Evolutionary conservation across 441 rosid genomes (phyloP), one percentile per base, ranked within the genome.

Genomic region (Biscutella laevigata): DNA sequence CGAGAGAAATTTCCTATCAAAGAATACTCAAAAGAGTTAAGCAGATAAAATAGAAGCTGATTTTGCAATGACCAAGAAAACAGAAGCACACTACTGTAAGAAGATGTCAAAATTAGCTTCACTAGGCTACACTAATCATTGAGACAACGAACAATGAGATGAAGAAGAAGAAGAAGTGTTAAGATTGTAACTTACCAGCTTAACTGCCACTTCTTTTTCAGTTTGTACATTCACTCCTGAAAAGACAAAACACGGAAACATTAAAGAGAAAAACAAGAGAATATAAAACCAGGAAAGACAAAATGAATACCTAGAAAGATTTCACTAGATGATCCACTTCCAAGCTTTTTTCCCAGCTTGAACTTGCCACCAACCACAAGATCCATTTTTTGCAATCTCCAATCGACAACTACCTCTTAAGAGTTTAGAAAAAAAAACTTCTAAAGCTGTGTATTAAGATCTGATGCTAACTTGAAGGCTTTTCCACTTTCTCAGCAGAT

Each of bases 251-350:
- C 15, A 2, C 15, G 35, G 12, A 13, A 15, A n/a, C n/a, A n/a
- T n/a, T n/a, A 1, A 27, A 24, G n/a, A n/a, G n/a, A n/a, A n/a
- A n/a, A n/a, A n/a, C 9, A 8, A 10, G 3, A 24, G 12, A n/a
- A 32, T 14, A 53, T 0, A 6, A 13, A 15, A 2, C 35, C 25
- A 4, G 8, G 4, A 33, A 10, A 4, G 0, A 3, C 54, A 50
- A 22, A 12, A 0, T 27, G 5, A 57, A 19, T 38, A 90, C 98
- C 98, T 36, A 87, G 78, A 68, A 57, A 83, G 30, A 90, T 82
- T 76, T 89, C 95, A 35, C 97, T 95, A 62, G 82, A 89, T 41
- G 97, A 89, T 69, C 97, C 97, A 61, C 95, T 82, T 59, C 97
- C 97, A 86, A 89, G 85, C 78, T 86, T 82, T 44, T 94, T 77